Conservation (phyloP, 2,329 filamentous ascomycete species). For the Amesomyces nigricolor region DNA sequence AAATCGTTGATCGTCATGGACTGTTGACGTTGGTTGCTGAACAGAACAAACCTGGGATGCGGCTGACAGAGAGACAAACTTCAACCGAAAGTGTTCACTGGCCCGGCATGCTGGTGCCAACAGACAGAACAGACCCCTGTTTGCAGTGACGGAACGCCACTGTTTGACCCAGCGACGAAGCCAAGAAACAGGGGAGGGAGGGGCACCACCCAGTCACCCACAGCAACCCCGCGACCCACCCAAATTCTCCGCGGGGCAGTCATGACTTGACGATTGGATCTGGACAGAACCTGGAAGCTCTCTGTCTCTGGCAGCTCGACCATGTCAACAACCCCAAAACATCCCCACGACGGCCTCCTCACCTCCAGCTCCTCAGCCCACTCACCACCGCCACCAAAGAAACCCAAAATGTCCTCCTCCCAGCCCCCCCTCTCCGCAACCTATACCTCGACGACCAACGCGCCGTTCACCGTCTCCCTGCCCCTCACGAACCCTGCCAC, state of each 20-base stretch:
- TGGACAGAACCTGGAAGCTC: background rate
- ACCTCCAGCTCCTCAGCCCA: background rate
- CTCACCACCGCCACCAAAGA: background rate
- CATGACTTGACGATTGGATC: background rate
- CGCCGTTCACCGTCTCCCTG: constrained; percentile 40
- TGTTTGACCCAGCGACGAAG: constrained; percentile 3
- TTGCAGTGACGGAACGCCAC: constrained; percentile 3
- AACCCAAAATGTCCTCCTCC: constrained; percentile 16
- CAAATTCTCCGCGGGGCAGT: background rate
- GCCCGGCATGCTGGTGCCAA: background rate
- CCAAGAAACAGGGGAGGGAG: background rate
- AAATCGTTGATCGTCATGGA: too few relatives aligned
- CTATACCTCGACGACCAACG: constrained; percentile 50
- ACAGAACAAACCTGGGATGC: background rate
- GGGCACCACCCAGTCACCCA: background rate
- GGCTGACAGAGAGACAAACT: background rate
- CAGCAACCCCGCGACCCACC: constrained; percentile 11
- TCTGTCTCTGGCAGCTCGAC: background rate
- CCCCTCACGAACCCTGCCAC: constrained; percentile 33
- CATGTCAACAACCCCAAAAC: background rate
- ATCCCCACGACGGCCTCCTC: background rate
- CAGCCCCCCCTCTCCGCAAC: constrained; percentile 39
- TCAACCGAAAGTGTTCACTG: background rate
- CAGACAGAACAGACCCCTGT: background rate
- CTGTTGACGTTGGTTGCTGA: too few relatives aligned